These are phyloP conservation scores for Avena atlantica DNA, from an alignment of 176 grass and related monocot species.

Conservation along the genomic window DNA sequence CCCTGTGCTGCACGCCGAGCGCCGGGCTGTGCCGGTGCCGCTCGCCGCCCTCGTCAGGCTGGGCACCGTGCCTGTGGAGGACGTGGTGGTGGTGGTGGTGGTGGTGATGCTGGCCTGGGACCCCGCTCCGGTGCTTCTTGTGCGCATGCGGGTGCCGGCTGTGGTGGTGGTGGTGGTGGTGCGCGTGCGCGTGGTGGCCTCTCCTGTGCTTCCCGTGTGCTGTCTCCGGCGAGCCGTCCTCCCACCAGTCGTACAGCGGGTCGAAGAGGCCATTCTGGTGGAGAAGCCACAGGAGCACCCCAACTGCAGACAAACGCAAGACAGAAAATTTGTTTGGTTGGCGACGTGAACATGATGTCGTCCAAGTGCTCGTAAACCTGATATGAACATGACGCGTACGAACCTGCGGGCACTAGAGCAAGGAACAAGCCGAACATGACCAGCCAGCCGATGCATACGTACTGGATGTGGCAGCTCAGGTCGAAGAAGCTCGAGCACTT, in stretches of 20 bases:
- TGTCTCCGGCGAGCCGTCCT: slow-evolving; percentile 40
- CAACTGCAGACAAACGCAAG: slow-evolving; percentile 35
- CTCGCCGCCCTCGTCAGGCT: not conserved
- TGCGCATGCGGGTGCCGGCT: slow-evolving; percentile 34
- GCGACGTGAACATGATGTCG: not conserved
- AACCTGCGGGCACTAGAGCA: slow-evolving; percentile 52
- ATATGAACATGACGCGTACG: not conserved
- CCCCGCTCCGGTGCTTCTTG: slow-evolving; percentile 3
- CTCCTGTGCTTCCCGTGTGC: slow-evolving; percentile 32
- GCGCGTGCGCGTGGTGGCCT: slow-evolving; percentile 23
- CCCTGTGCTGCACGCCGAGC: slow-evolving; percentile 47
- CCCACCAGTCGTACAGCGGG: slow-evolving; percentile 72
- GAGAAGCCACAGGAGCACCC: slow-evolving; percentile 63
- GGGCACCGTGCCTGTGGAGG: slow-evolving; percentile 34
- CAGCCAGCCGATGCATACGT: slow-evolving; percentile 68
- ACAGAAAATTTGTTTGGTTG: not conserved
- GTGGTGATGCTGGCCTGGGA: not conserved
- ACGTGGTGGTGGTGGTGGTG: slow-evolving; percentile 35
- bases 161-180: slow-evolving; percentile 30
- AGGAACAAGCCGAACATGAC: slow-evolving; percentile 60
- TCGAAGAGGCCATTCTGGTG: slow-evolving; percentile 82
- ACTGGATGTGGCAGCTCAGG: slow-evolving; percentile 74
- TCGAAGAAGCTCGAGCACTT: slow-evolving; percentile 77
- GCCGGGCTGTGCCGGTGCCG: slow-evolving; percentile 34
- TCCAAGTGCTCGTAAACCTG: not conserved